Evolutionary conservation across 2,329 filamentous ascomycete species (phyloP).

Genomic region (Alternaria atra): DNA sequence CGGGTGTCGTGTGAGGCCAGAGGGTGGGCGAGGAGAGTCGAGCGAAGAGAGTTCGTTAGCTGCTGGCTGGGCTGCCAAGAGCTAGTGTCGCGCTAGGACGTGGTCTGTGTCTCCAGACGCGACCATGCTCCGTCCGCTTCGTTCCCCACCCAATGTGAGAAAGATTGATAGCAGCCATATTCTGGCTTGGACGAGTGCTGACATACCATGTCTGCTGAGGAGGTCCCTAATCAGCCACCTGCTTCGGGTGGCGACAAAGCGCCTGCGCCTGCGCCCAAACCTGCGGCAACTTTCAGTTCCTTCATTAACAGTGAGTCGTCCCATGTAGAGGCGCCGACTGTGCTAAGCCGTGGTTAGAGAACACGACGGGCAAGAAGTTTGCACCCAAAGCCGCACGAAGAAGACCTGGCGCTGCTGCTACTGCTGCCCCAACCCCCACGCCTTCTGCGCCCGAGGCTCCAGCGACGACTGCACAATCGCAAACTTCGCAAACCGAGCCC

Average conservation of each 20-base stretch:
- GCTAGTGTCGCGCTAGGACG: conserved; percentile 18
- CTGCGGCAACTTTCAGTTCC: conserved; percentile 33
- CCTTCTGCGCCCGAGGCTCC: conserved; percentile 18
- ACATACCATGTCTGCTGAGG: conserved; percentile 40
- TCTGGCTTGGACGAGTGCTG: conserved; percentile 1
- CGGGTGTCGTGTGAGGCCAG: conserved; percentile 38
- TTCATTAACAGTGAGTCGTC: conserved; percentile 44
- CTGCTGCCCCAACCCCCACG: neutral
- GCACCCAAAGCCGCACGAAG: conserved; percentile 58
- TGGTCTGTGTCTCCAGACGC: conserved; percentile 18
- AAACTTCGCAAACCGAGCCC: conserved; percentile 16
- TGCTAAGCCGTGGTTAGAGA: conserved; percentile 39
- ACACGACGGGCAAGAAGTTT: conserved; percentile 58
- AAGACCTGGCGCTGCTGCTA: conserved; percentile 49
- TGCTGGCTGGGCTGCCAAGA: conserved; percentile 10
- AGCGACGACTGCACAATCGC: conserved; percentile 24
- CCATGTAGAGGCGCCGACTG: conserved; percentile 14
- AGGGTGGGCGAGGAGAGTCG: conserved; percentile 20
- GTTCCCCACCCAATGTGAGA: conserved; percentile 6
- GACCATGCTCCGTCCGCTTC: neutral
- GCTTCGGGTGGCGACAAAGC: conserved; percentile 27
- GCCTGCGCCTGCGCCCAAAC: conserved; percentile 25
- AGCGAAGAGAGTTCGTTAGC: conserved; percentile 30
- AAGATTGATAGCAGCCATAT: neutral
- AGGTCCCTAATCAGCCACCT: conserved; percentile 22